phyloP scores from a whole-genome alignment of 2,329 filamentous ascomycete species.

The Pseudogymnoascus sp. region DNA sequence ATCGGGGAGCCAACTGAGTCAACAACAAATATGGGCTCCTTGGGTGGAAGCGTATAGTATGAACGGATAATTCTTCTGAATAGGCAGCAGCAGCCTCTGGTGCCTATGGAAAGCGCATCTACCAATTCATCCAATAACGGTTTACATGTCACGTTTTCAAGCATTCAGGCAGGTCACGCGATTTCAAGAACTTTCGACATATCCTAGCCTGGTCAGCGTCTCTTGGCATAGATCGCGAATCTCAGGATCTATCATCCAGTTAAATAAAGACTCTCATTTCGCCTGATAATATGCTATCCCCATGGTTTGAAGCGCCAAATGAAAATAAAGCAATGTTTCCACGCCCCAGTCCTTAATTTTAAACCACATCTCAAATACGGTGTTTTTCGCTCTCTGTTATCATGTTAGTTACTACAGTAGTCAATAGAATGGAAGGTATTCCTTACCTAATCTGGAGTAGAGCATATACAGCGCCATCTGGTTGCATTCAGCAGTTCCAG shows the following conservation, averaged over 20 bases:
- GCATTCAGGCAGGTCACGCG: not conserved
- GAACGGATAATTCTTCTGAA: not conserved
- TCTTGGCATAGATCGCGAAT: not conserved
- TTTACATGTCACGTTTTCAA: not conserved
- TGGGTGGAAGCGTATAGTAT: not conserved
- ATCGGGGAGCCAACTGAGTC: not conserved
- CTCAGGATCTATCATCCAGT: not conserved
- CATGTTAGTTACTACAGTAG: conserved; percentile 15
- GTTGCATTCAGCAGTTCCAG: conserved; percentile 95
- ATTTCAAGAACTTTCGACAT: not conserved
- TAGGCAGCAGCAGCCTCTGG: not conserved
- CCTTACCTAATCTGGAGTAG: conserved; percentile 85
- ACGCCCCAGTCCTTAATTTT: conserved; percentile 12
- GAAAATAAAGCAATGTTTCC: conserved; percentile 3
- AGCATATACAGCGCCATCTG: conserved; percentile 99
- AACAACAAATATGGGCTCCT: not conserved
- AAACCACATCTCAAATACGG: conserved; percentile 43
- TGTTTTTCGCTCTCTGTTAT: conserved; percentile 65
- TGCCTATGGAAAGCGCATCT: not conserved
- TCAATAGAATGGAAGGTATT: not conserved
- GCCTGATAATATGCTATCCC: conserved; percentile 5
- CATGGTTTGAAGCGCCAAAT: conserved; percentile 1
- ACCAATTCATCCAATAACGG: not conserved
- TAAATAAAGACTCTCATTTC: conserved; percentile 3
- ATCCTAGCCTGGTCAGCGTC: not conserved